A percentile compares a stretch with the other conserved stretches of the same genome.
phyloP scores from a whole-genome alignment of 2,329 filamentous ascomycete genomes.

The Phialocephala sp. region DNA sequence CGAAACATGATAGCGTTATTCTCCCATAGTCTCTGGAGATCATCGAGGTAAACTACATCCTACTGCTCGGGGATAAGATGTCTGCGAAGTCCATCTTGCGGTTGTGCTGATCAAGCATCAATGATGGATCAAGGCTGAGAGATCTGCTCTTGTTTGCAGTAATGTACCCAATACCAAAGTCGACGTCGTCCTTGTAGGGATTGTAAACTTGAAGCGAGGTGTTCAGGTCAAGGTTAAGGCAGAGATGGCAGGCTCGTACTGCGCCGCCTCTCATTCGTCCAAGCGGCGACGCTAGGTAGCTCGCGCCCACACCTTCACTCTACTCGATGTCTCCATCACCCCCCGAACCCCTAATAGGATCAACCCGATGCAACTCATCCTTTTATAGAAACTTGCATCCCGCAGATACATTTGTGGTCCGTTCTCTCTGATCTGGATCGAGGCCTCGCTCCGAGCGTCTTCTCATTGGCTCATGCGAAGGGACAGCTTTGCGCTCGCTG shows the following conservation, averaged over 20 bases:
- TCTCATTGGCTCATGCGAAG: neutral
- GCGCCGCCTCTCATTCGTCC: neutral
- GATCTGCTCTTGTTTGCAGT: too few relatives aligned
- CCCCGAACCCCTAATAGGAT: neutral
- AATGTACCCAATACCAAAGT: too few relatives aligned
- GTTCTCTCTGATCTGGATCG: neutral
- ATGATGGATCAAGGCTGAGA: too few relatives aligned
- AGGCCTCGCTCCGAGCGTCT: neutral
- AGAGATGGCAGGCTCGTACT: neutral
- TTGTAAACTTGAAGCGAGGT: neutral
- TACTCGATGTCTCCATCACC: neutral
- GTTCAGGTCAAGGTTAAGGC: neutral
- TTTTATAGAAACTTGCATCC: conserved; percentile 3
- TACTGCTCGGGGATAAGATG: too few relatives aligned
- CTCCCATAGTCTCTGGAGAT: too few relatives aligned
- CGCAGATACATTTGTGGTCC: neutral
- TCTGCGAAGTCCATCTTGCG: too few relatives aligned
- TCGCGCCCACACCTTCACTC: neutral
- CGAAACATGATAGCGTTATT: too few relatives aligned
- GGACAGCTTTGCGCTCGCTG: neutral
- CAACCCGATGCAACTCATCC: neutral
- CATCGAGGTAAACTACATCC: too few relatives aligned
- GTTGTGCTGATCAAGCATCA: too few relatives aligned
- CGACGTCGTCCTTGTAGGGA: too few relatives aligned
- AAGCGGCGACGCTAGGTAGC: neutral